Base-by-base conservation (phyloP, 768 basidiomycete species). In the Tricholoma furcatifolium region DNA sequence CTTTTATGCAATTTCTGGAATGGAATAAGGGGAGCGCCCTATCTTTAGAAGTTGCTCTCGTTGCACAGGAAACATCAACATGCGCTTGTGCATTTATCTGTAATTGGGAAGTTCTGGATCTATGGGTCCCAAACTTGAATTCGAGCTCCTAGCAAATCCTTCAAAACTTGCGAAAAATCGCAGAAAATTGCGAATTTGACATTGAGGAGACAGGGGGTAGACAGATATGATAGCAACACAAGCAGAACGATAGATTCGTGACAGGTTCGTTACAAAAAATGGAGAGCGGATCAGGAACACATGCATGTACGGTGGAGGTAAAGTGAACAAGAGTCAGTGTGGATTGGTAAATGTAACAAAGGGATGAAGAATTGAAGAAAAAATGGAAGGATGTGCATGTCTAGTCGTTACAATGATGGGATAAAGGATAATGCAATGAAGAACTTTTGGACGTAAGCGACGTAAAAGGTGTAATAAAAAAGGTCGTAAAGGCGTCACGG, bases 381-480 rank as follows among this genome's bases (percentile, higher is more conserved):
- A 48, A 66, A 59, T 63, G 54, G 63, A 60, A 57, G 67, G 65
- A 70, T 67, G 63, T 69, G 80, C 79, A 82, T 85, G 77, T 86
- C 83, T 87, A 85, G 79, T 84, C 80, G 78, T 85, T 87, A 85
- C 84, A 83, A 54, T 58, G 67, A 67, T 69, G 65, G 65, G 63
- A 51, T 41, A 46, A 52, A 38, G 38, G 44, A 48, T 45, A 43
- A 56, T 49, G 45, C 45, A 30, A 50, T 47, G 47, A 54, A 56
- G 42, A 39, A 27, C 40, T 46, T 24, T 35, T 41, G 56, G 48
- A 58, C 52, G 53, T 58, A 50, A 48, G 50, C 20, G 43, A 47
- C 40, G 54, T 60, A 48, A 57, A 57, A 15, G 55, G 41, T 12
- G 24, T 23, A 52, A 57, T 50, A 53, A 49, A 55, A 43, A 60